Evolutionary conservation across 352 stramenopile species (phyloP).

Genomic region (Pythium oligandrum): DNA sequence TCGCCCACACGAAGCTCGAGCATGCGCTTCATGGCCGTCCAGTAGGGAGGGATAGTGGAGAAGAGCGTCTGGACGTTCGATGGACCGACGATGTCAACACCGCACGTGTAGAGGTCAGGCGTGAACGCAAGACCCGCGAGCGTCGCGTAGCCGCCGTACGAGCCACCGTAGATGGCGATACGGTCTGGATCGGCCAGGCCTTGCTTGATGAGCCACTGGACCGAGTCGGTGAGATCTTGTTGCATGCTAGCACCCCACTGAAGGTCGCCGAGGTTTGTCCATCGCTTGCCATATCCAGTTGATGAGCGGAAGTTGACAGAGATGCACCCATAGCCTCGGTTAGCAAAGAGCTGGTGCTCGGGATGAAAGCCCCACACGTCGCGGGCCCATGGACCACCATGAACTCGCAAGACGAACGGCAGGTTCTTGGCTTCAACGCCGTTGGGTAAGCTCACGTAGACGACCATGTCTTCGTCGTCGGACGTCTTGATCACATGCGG

Average conservation of each 20-base stretch:
- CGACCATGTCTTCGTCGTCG: slow-evolving; percentile 37
- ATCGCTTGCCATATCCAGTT: slow-evolving; percentile 70
- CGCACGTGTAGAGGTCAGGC: slow-evolving; percentile 71
- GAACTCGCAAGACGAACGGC: slow-evolving; percentile 33
- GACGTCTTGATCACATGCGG: slow-evolving; percentile 38
- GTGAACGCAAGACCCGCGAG: slow-evolving; percentile 72
- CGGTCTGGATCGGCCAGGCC: slow-evolving; percentile 42
- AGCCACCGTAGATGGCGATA: slow-evolving; percentile 56
- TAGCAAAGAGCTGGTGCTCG: slow-evolving; percentile 35
- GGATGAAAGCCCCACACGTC: slow-evolving; percentile 29
- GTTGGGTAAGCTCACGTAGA: slow-evolving; percentile 35
- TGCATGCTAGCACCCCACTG: slow-evolving; percentile 41
- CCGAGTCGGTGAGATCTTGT: slow-evolving; percentile 42
- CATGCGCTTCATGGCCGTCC: slow-evolving; percentile 34
- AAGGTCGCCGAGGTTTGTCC: slow-evolving; percentile 39
- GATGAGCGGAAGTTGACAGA: slow-evolving; percentile 67
- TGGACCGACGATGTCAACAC: slow-evolving; percentile 67
- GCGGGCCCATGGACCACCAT: slow-evolving; percentile 35
- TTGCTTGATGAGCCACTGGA: slow-evolving; percentile 53
- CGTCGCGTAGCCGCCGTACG: slow-evolving; percentile 70
- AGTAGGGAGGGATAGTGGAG: slow-evolving; percentile 36
- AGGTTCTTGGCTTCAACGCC: slow-evolving; percentile 22
- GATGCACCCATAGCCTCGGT: slow-evolving; percentile 38
- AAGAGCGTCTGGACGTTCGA: slow-evolving; percentile 44
- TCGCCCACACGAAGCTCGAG: slow-evolving; percentile 34